A percentile compares a stretch with the other conserved stretches of the same genome.
Evolutionary conservation across 2,329 filamentous ascomycete genomes (phyloP).

Genomic region (Shiraia bambusicola): DNA sequence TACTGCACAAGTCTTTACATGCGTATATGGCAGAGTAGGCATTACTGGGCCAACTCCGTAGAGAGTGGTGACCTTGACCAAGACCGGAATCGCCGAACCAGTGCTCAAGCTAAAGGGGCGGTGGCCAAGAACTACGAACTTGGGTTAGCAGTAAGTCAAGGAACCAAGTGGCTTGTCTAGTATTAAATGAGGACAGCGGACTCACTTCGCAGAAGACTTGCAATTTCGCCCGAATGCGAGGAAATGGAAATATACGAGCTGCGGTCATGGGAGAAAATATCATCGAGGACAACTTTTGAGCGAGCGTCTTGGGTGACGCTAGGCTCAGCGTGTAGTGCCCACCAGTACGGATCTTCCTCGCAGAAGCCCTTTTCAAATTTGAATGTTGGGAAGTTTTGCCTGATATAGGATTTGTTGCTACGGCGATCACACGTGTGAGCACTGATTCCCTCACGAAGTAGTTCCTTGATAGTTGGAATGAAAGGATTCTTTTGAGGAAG

Average conservation of each 20-base stretch:
- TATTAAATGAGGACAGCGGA: not conserved
- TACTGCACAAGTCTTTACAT: conserved; percentile 30
- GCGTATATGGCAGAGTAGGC: conserved; percentile 27
- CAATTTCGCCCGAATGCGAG: conserved; percentile 61
- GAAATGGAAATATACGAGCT: conserved; percentile 57
- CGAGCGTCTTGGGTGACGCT: conserved; percentile 54
- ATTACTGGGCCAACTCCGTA: conserved; percentile 34
- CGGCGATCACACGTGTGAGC: conserved; percentile 70
- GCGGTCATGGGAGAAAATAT: conserved; percentile 54
- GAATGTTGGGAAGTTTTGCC: conserved; percentile 54
- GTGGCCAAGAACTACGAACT: conserved; percentile 56
- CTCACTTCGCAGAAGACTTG: conserved; percentile 50
- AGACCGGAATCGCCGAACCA: conserved; percentile 66
- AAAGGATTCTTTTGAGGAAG: conserved; percentile 57
- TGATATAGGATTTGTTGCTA: conserved; percentile 57
- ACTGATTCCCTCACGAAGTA: conserved; percentile 65
- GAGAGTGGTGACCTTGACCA: conserved; percentile 60
- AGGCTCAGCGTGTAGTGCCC: conserved; percentile 52
- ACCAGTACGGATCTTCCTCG: conserved; percentile 60
- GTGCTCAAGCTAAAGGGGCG: conserved; percentile 64
- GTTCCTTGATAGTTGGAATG: conserved; percentile 62
- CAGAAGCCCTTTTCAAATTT: conserved; percentile 62
- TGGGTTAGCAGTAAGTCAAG: conserved; percentile 4
- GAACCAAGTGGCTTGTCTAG: too few relatives aligned
- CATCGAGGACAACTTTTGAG: conserved; percentile 50